Evolutionary conservation across 495 filamentous ascomycete genomes (phyloP), one percentile per base, ranked within the genome.

Genomic region (Ascodesmis nigricans): DNA sequence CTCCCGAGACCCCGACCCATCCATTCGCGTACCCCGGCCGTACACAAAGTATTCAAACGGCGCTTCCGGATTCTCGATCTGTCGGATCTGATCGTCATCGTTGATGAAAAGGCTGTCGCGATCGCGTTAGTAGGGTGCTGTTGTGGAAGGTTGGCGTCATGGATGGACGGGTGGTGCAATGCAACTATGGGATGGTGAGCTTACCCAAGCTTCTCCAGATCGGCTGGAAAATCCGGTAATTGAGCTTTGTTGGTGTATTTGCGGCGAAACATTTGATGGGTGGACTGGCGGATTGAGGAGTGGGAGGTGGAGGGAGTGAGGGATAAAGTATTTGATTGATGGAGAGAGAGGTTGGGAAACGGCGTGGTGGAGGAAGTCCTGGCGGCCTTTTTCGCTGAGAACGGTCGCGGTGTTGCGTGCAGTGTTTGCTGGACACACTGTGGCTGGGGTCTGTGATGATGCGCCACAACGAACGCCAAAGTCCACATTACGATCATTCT

Each of bases 191-290:
- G 14, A 33, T 14, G n/a, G 4, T 9, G 5, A 40, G 32, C 46
- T 20, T 36, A 50, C 47, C 47, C 47, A 15, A 50, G 29, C 24
- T 49, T 25, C 24, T 42, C 33, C 9, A 50, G 31, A 26, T 50
- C 35, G 15, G 21, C 18, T 3, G 47, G 47, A 29, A 50, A 50
- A 29, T 49, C 41, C 9, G 19, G 15, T 7, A 47, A 34, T 15
- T 38, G 39, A 17, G 21, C 43, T 5, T 21, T 31, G 13, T 38
- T 49, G 8, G 32, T 29, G 15, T 14, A 18, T 5, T 41, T 49
- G 26, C 41, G 46, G 15, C 45, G 41, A 16, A 45, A 49, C 46
- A 49, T 49, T 17, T 32, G 20, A 18, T 13, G 21, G 5, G 19
- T 36, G 16, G 17, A 20, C 13, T 1, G 9, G 32, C 27, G n/a